phyloP scores from a whole-genome alignment of 2,329 filamentous ascomycete species.

The Trichoderma oligosporum region DNA sequence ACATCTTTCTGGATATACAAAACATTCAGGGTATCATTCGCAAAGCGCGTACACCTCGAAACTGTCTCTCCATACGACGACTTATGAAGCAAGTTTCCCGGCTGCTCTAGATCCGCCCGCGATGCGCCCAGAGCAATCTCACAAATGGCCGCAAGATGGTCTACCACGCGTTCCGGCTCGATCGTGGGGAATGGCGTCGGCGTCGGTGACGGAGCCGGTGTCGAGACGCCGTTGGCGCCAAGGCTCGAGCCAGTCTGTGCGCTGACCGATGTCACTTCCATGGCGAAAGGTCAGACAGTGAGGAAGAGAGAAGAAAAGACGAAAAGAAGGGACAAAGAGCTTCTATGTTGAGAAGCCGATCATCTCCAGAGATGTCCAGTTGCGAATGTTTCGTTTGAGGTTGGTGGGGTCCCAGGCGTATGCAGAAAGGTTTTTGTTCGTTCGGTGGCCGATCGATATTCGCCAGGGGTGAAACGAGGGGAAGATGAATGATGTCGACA shows the following conservation, averaged over 20 bases:
- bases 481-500: background rate
- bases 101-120: conserved; percentile 71
- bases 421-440: too few relatives aligned
- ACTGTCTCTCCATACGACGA: conserved; percentile 72
- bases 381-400: conserved; percentile 12
- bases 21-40: conserved; percentile 78
- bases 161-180: conserved; percentile 66
- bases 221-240: conserved; percentile 34
- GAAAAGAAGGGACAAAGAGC: conserved; percentile 20
- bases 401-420: too few relatives aligned
- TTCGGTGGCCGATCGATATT: background rate
- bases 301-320: background rate
- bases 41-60: conserved; percentile 83
- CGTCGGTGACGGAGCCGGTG: conserved; percentile 26
- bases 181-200: conserved; percentile 51
- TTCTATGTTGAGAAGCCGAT: conserved; percentile 25
- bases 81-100: conserved; percentile 78
- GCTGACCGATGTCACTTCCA: conserved; percentile 52
- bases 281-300: conserved; percentile 33
- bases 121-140: conserved; percentile 71
- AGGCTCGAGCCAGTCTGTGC: conserved; percentile 45
- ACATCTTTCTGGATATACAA: conserved; percentile 89
- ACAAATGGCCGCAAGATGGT: conserved; percentile 68
- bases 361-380: conserved; percentile 29
- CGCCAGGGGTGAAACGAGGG: conserved; percentile 9